Conservation (phyloP, 2,329 filamentous ascomycete genomes). For the Penicillium expansum region DNA sequence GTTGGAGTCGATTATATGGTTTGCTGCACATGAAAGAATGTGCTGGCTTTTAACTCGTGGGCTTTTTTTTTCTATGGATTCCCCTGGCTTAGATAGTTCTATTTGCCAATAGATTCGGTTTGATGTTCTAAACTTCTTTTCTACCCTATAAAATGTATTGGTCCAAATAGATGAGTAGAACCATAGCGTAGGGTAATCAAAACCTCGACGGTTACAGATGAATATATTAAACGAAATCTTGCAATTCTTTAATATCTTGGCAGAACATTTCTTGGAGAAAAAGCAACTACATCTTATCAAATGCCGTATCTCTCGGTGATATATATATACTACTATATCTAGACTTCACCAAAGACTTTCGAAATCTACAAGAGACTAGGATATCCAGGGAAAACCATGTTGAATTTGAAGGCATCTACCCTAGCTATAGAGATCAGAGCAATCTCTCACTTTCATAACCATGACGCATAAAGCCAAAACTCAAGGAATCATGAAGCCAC, state of each 20-base stretch:
- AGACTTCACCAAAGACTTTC: neutral
- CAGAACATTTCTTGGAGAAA: neutral
- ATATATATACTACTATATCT: neutral
- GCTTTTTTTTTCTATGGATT: slow-evolving; percentile 22
- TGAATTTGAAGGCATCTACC: slow-evolving; percentile 16
- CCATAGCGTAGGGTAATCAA: neutral
- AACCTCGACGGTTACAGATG: neutral
- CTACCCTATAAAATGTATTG: neutral
- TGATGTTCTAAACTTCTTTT: neutral
- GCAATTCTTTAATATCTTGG: neutral
- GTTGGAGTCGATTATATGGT: slow-evolving; percentile 16
- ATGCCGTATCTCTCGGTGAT: neutral
- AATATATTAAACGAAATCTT: neutral
- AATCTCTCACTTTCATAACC: slow-evolving; percentile 11
- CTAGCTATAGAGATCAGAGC: slow-evolving; percentile 2
- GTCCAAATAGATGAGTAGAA: neutral
- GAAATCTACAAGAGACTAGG: neutral
- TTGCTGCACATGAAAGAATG: slow-evolving; percentile 20
- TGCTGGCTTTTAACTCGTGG: slow-evolving; percentile 20
- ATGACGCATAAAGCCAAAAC: slow-evolving; percentile 7
- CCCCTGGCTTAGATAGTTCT: slow-evolving; percentile 21
- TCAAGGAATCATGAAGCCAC: neutral
- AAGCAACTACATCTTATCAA: neutral
- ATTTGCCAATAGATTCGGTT: slow-evolving; percentile 10
- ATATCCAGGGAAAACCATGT: slow-evolving; percentile 1